These are phyloP conservation scores for Excoecaria agallocha DNA, from an alignment of 345 rosid species.

Conservation along the genomic window DNA sequence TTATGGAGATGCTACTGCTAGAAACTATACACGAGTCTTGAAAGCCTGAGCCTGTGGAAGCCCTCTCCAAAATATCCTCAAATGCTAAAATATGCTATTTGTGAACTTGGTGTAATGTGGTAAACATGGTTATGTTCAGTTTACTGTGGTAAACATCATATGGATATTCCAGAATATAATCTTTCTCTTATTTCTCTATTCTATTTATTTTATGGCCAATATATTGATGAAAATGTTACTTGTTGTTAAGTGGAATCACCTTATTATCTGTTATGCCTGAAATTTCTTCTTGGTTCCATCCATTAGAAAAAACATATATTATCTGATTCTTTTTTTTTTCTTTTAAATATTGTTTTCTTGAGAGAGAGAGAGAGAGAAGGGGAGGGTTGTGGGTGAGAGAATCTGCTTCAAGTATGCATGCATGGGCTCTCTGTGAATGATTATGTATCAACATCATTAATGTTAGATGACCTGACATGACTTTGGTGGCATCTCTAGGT, in stretches of 20 bases:
- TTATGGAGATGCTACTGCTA: background rate
- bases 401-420: background rate
- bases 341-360: no score
- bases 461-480: background rate
- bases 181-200: background rate
- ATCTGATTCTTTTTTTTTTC: no score
- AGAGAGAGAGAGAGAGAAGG: no score
- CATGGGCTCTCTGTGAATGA: background rate
- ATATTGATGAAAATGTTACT: background rate
- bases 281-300: background rate
- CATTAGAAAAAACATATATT: background rate
- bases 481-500: conserved; percentile 44
- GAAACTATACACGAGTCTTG: background rate
- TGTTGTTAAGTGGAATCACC: background rate
- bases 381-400: no score
- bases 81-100: background rate
- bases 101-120: background rate
- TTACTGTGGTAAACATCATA: conserved; percentile 12
- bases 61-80: background rate
- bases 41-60: background rate
- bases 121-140: no score
- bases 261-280: background rate
- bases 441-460: background rate
- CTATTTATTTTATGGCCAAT: background rate
- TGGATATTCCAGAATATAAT: background rate